Percentiles rank a stretch among this genome's conserved stretches.
Evolutionary conservation across 805 yeast species (phyloP).

Genomic region (Kregervanrija fluxuum): DNA sequence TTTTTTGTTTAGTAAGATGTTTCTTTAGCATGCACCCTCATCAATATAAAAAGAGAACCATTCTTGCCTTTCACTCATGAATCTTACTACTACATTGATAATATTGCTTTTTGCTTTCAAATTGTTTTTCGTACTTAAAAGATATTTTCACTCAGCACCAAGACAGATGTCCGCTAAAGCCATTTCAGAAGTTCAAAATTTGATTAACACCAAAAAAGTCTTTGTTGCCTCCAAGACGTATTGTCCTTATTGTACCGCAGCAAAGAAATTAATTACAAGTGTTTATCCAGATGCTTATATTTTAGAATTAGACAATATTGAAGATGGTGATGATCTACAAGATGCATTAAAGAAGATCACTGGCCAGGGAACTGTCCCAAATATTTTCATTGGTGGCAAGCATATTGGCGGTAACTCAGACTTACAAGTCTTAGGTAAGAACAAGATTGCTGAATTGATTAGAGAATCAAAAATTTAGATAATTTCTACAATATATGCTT

Average conservation of each 20-base stretch:
- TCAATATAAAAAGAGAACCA: too few species aligned
- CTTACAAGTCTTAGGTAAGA: slow-evolving; percentile 56
- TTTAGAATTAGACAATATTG: slow-evolving; percentile 43
- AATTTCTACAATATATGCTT: too few species aligned
- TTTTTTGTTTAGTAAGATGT: too few species aligned
- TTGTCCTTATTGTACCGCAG: slow-evolving; percentile 57
- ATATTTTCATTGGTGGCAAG: slow-evolving; percentile 80
- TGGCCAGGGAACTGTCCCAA: slow-evolving; percentile 93
- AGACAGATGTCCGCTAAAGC: slow-evolving; percentile 55
- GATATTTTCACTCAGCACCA: slow-evolving; percentile 24
- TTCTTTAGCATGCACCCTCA: too few species aligned
- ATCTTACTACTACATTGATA: too few species aligned
- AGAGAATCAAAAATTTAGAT: neutral
- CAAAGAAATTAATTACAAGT: slow-evolving; percentile 36
- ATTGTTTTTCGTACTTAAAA: slow-evolving; percentile 23
- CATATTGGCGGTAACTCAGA: slow-evolving; percentile 96
- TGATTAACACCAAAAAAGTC: slow-evolving; percentile 59
- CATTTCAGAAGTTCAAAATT: slow-evolving; percentile 48
- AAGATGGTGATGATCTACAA: slow-evolving; percentile 80
- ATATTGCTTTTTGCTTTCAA: slow-evolving; percentile 14
- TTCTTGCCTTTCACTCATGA: neutral
- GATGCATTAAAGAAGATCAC: slow-evolving; percentile 68
- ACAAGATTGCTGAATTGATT: slow-evolving; percentile 11
- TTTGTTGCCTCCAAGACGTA: slow-evolving; percentile 79
- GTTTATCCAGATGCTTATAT: slow-evolving; percentile 42